These are phyloP conservation scores for Hypoxylon sp. DNA, from an alignment of 2,329 filamentous ascomycete genomes.

Conservation along the genomic window DNA sequence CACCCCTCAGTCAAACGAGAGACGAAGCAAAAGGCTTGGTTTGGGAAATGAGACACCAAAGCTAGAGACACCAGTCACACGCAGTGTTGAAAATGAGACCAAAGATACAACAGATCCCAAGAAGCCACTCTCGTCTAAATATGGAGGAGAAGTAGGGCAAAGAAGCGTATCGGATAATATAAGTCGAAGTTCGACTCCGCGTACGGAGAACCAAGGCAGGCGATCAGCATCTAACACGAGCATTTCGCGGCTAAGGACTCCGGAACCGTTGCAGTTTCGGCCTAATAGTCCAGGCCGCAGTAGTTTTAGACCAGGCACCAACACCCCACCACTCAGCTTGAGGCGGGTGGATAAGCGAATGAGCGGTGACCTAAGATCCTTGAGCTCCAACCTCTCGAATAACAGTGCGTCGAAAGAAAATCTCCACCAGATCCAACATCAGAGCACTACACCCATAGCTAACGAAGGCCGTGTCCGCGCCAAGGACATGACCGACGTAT, in stretches of 20 bases:
- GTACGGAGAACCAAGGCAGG: slow-evolving; percentile 51
- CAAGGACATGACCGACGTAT: slow-evolving; percentile 92
- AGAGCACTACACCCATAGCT: slow-evolving; percentile 76
- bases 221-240: slow-evolving; percentile 69
- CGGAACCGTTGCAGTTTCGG: slow-evolving; percentile 69
- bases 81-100: slow-evolving; percentile 29
- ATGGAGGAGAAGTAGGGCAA: slow-evolving; percentile 43
- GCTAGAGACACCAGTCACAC: slow-evolving; percentile 45
- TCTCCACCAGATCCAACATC: slow-evolving; percentile 46
- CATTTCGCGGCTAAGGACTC: slow-evolving; percentile 66
- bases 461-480: slow-evolving; percentile 89
- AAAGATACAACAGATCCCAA: slow-evolving; percentile 38
- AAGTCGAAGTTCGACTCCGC: slow-evolving; percentile 46
- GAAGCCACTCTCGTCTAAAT: slow-evolving; percentile 42
- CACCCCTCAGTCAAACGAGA: slow-evolving; percentile 53
- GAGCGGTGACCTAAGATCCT: slow-evolving; percentile 83
- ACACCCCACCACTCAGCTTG: slow-evolving; percentile 74
- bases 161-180: slow-evolving; percentile 61
- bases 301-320: slow-evolving; percentile 66
- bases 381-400: slow-evolving; percentile 65
- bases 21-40: slow-evolving; percentile 45
- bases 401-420: slow-evolving; percentile 53
- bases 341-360: slow-evolving; percentile 76
- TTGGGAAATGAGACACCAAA: slow-evolving; percentile 51
- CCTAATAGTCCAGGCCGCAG: slow-evolving; percentile 74